Percentiles rank a stretch among this genome's conserved stretches.
These are phyloP conservation scores for Sonneratia alba DNA, from an alignment of 345 rosid species.

Conservation along the genomic window DNA sequence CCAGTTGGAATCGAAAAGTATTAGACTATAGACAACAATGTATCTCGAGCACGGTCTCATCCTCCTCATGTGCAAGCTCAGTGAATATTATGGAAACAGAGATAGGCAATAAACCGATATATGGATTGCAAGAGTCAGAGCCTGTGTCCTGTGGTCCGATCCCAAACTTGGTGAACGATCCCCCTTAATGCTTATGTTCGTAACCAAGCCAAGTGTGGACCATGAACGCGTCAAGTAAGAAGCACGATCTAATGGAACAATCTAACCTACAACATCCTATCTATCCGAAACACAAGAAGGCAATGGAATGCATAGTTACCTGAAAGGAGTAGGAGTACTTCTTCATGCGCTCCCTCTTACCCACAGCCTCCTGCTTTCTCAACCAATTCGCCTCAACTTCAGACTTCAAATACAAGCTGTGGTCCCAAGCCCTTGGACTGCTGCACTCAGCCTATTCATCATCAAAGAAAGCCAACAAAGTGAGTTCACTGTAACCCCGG, in stretches of 20 bases:
- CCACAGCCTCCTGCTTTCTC: slow-evolving; percentile 48
- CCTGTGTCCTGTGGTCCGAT: too few relatives aligned
- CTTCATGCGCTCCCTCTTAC: slow-evolving; percentile 64
- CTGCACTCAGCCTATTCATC: slow-evolving; percentile 28
- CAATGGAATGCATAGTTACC: slow-evolving; percentile 23
- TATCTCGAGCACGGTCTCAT: too few relatives aligned
- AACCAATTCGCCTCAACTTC: slow-evolving; percentile 49
- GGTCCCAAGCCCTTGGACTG: slow-evolving; percentile 48
- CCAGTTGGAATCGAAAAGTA: too few relatives aligned
- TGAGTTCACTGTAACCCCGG: background rate
- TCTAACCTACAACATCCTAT: background rate
- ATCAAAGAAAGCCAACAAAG: background rate
- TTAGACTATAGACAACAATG: too few relatives aligned
- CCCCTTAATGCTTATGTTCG: too few relatives aligned
- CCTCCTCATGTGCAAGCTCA: too few relatives aligned
- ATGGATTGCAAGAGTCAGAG: too few relatives aligned
- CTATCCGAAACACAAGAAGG: background rate
- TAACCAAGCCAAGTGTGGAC: background rate
- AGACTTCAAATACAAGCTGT: slow-evolving; percentile 43
- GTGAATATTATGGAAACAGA: too few relatives aligned
- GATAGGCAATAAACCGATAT: too few relatives aligned
- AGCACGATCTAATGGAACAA: background rate
- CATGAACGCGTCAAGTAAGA: too few relatives aligned
- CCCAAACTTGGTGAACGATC: too few relatives aligned
- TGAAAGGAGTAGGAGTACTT: slow-evolving; percentile 69